Evolutionary conservation across 495 filamentous ascomycete species (phyloP), one percentile per base, ranked within the genome.

Genomic region (Venustampulla echinocandica): DNA sequence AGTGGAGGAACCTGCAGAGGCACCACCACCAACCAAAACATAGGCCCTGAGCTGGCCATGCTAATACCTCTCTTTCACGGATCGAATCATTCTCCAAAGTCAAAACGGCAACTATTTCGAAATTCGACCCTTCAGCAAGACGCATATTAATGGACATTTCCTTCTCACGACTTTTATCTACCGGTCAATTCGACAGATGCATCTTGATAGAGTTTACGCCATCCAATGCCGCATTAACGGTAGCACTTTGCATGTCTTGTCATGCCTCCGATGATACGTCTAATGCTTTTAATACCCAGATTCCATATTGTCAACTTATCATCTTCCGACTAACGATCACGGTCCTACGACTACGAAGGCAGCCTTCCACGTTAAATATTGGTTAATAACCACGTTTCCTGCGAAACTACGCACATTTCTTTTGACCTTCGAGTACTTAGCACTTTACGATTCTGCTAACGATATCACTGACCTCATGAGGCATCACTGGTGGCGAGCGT

Each of bases 401-500:
- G 18, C 45, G 45, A 38, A 30, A 47, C 23, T 43, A 38, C 32
- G 21, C 30, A 9, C 44, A 36, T 18, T 25, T 44, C 28, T 39
- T 32, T 38, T 21, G 33, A 13, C n/a, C 20, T 38, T 7, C n/a
- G 17, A 38, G 18, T n/a, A n/a, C n/a, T 23, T n/a, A 30, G 23
- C 32, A 34, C 23, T 47, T 43, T 19, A 47, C 39, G 44, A 28
- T 13, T 52, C 38, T 30, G 45, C 40, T 34, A 25, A 54, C 46
- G 47, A 49, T 49, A 48, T 39, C 45, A 47, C 21, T 44, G 40
- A 43, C 44, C 41, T 54, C 39, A 49, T 22, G 39, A 47, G 45
- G 28, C 37, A 54, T 49, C 42, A 54, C 46, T 41, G 46, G 51
- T 46, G 45, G 51, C 51, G 45, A 54, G 46, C 51, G 34, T 36